phyloP scores from a whole-genome alignment of 192 early-diverging fungal species.

The Podila verticillata region DNA sequence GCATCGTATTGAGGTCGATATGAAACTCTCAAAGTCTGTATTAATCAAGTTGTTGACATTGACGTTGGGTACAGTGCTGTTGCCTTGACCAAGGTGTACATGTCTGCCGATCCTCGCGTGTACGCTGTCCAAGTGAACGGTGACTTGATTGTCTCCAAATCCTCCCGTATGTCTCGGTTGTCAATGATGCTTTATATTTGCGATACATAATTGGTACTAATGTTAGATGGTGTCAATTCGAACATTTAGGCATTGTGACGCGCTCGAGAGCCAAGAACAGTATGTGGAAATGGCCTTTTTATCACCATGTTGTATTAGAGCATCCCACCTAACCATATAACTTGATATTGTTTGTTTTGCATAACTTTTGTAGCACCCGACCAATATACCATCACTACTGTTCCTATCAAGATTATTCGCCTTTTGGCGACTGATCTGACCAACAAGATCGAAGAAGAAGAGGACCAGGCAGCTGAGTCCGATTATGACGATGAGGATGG shows the following conservation, averaged over 20 bases:
- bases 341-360: too few relatives aligned
- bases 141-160: conserved; percentile 71
- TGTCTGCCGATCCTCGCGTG: conserved; percentile 73
- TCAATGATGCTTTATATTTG: conserved; percentile 4
- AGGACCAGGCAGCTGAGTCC: conserved; percentile 60
- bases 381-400: conserved; percentile 80
- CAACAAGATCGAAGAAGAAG: conserved; percentile 69
- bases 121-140: conserved; percentile 78
- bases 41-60: not conserved
- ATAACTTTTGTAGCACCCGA: conserved; percentile 68
- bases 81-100: conserved; percentile 80
- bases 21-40: too few relatives aligned
- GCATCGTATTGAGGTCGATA: too few relatives aligned
- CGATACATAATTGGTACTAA: conserved; percentile 6
- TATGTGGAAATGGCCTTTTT: conserved; percentile 6
- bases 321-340: too few relatives aligned
- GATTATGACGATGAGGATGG: conserved; percentile 63
- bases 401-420: conserved; percentile 87
- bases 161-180: conserved; percentile 31
- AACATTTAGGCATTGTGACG: conserved; percentile 62
- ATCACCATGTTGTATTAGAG: too few relatives aligned
- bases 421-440: conserved; percentile 84
- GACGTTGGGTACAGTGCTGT: conserved; percentile 61
- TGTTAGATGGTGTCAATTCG: not conserved
- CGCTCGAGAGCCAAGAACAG: conserved; percentile 60